phyloP scores from a whole-genome alignment of 2,329 filamentous ascomycete species.

The Microascus cirrosus region DNA sequence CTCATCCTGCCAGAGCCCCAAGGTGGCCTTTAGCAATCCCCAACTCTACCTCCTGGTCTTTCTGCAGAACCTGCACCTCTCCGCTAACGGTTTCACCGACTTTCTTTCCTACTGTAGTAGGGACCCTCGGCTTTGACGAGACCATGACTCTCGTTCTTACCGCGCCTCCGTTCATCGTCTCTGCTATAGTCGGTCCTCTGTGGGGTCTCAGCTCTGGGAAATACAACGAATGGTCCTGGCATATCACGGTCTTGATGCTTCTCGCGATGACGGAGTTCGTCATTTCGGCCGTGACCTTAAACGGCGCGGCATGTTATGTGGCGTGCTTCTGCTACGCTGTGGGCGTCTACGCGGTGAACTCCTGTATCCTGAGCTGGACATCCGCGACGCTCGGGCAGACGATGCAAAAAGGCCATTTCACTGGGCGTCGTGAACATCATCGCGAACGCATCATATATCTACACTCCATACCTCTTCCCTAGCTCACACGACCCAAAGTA shows the following conservation, averaged over 20 bases:
- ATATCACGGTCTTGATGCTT: constrained; percentile 16
- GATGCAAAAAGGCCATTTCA: constrained; percentile 28
- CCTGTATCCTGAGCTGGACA: constrained; percentile 31
- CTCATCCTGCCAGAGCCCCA: constrained; percentile 10
- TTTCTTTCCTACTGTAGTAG: constrained; percentile 18
- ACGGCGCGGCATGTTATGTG: constrained; percentile 13
- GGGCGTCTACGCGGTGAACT: constrained; percentile 26
- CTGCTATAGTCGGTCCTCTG: constrained; percentile 14
- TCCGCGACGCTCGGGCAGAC: constrained; percentile 27
- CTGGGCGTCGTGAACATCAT: constrained; percentile 30
- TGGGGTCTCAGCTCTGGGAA: constrained; percentile 25
- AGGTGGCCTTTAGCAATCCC: constrained; percentile 18
- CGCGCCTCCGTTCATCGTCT: constrained; percentile 16
- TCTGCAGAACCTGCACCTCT: constrained; percentile 41
- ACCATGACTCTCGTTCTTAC: constrained; percentile 17
- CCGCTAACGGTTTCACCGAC: constrained; percentile 24
- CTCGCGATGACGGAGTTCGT: constrained; percentile 13
- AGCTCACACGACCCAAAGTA: constrained; percentile 27
- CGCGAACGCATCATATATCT: constrained; percentile 31
- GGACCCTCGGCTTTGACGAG: constrained; percentile 12
- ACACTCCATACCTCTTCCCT: constrained; percentile 32
- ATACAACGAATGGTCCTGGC: constrained; percentile 24
- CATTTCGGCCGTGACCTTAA: constrained; percentile 10
- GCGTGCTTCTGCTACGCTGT: constrained; percentile 24
- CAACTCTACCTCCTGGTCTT: constrained; percentile 23